Base-by-base conservation (phyloP, 2,329 filamentous ascomycete genomes). In the Aureobasidium sp. region DNA sequence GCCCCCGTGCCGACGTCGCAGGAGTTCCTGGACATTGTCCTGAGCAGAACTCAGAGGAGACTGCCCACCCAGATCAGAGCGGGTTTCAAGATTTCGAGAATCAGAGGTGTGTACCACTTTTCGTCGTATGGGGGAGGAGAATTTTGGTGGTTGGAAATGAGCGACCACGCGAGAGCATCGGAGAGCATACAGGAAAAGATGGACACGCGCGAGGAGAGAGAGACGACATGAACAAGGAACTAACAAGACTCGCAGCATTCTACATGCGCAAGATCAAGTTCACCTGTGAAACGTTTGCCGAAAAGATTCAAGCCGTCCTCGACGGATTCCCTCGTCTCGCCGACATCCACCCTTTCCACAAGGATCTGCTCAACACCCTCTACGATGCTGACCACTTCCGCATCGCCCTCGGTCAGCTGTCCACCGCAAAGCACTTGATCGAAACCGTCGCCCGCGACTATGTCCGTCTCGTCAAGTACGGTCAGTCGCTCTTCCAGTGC, bases 191-290 rank as follows among this genome's bases (percentile, higher is more conserved):
- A n/a, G 17, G 15, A 22, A 12, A 8, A 3, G 15, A 29, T 17
- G 19, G 19, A 44, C 9, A n/a, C 1, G 6, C 29, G 8, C 17
- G n/a, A 29, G 35, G 11, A 12, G 19, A 37, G 14, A 44, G 1
- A 4, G 31, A 29, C 48, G n/a, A 31, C 42, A 33, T 24, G 29
- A 40, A 39, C n/a, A 17, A 66, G 15, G 9, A 57, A 61, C 63
- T 72, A 54, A 68, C 62, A 29, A 39, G 6, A 49, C 6, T 19
- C 24, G 64, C 63, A 87, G 88, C 85, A 54, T 97, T 97, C 79
- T 97, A 97, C 77, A 97, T 93, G 49, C 83, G 94, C 75, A 97
- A 97, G 78, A 92, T 97, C 82, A 97, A 97, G 78, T 99, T 91
- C 78, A 97, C 94, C 6, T 88, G 93, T 72, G 94, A 99, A 79